phyloP scores from a whole-genome alignment of 495 filamentous ascomycete genomes.

The Tuber aestivum region DNA sequence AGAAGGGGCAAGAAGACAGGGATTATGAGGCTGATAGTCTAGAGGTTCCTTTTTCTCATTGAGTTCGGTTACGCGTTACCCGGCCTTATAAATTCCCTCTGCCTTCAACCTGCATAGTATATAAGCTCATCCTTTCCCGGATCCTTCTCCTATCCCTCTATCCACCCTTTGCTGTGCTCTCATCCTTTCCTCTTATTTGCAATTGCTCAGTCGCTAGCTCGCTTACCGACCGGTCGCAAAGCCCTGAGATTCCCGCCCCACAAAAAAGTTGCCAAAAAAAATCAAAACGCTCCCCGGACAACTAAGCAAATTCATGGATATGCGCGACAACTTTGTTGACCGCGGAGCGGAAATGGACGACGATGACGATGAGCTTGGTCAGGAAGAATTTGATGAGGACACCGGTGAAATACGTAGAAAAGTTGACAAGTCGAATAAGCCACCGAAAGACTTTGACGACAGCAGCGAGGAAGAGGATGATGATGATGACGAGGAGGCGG shows the following conservation, averaged over 20 bases:
- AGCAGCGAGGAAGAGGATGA: constrained; percentile 96
- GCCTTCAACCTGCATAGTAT: neutral
- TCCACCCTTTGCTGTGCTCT: neutral
- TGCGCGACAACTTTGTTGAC: constrained; percentile 66
- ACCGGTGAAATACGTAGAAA: constrained; percentile 57
- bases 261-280: neutral
- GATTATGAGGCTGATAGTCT: neutral
- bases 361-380: constrained; percentile 68
- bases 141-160: neutral
- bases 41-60: neutral
- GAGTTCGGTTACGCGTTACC: neutral
- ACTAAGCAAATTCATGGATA: constrained; percentile 53
- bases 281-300: neutral
- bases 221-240: neutral
- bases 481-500: constrained; percentile 79
- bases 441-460: constrained; percentile 57
- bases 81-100: neutral
- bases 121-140: neutral
- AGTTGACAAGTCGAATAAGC: constrained; percentile 45
- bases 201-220: neutral
- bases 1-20: neutral
- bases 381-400: constrained; percentile 80
- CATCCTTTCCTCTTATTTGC: neutral
- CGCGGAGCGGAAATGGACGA: constrained; percentile 78
- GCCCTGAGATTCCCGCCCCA: neutral